Conservation (phyloP, 176 grass and related monocot species). For the Aegilops longissima region DNA sequence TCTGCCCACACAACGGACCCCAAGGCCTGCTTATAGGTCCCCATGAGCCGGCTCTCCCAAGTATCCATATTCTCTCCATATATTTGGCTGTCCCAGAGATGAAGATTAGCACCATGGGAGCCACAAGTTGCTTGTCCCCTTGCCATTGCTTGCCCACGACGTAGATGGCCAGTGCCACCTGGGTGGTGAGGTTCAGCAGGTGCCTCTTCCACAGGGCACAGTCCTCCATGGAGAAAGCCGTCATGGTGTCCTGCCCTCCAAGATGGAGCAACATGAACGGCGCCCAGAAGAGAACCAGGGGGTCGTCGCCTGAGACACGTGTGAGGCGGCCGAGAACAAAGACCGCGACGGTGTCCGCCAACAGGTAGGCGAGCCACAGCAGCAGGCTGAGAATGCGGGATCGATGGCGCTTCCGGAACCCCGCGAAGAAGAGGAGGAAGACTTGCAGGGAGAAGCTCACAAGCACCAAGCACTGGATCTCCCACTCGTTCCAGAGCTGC, state of each 20-base stretch:
- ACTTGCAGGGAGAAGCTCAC: slow-evolving; percentile 38
- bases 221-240: slow-evolving; percentile 45
- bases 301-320: fast-evolving
- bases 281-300: slow-evolving; percentile 30
- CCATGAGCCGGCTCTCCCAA: neutral
- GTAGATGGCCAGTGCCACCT: slow-evolving; percentile 23
- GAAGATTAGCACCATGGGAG: slow-evolving; percentile 26
- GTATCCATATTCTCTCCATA: slow-evolving; percentile 27
- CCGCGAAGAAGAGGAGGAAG: slow-evolving; percentile 28
- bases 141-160: slow-evolving; percentile 11
- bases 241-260: slow-evolving; percentile 44
- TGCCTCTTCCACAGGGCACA: slow-evolving; percentile 41
- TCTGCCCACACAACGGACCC: neutral
- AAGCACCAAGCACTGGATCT: slow-evolving; percentile 37
- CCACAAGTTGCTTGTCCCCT: neutral
- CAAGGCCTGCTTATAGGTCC: neutral
- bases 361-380: slow-evolving; percentile 31
- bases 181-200: slow-evolving; percentile 17
- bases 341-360: slow-evolving; percentile 15
- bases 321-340: slow-evolving; percentile 37
- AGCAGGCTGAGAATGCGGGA: neutral
- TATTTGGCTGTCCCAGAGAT: slow-evolving; percentile 30
- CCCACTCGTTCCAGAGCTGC: slow-evolving; percentile 19
- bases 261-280: slow-evolving; percentile 59
- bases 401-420: slow-evolving; percentile 3